phyloP scores from a whole-genome alignment of 2,329 filamentous ascomycete genomes.

The Rhinocladiella mackenziei region DNA sequence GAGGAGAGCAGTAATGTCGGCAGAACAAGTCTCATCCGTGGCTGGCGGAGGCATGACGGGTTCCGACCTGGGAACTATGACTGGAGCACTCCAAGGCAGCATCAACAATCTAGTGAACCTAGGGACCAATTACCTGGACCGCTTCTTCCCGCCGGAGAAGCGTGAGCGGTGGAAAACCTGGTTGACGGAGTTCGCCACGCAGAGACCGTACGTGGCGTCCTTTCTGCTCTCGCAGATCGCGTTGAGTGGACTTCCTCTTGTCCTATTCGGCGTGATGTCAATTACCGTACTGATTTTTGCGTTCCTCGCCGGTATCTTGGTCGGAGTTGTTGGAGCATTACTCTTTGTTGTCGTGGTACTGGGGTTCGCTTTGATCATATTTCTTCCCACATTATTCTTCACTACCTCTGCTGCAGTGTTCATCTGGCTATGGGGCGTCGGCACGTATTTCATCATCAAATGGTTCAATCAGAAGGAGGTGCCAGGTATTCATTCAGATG shows the following conservation, averaged over 20 bases:
- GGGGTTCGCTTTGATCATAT: slow-evolving; percentile 61
- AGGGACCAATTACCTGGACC: slow-evolving; percentile 39
- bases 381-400: slow-evolving; percentile 66
- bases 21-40: not conserved
- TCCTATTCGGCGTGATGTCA: slow-evolving; percentile 65
- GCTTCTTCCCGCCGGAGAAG: slow-evolving; percentile 57
- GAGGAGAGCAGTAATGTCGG: slow-evolving; percentile 3
- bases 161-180: slow-evolving; percentile 55
- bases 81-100: slow-evolving; percentile 21
- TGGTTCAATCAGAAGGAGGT: slow-evolving; percentile 26
- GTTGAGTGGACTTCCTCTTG: slow-evolving; percentile 63
- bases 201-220: slow-evolving; percentile 65
- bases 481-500: slow-evolving; percentile 15
- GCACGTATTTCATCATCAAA: slow-evolving; percentile 44
- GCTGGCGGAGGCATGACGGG: slow-evolving; percentile 1
- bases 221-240: slow-evolving; percentile 64
- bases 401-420: slow-evolving; percentile 60
- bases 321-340: slow-evolving; percentile 49
- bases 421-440: slow-evolving; percentile 65
- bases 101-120: slow-evolving; percentile 22
- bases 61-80: slow-evolving; percentile 11
- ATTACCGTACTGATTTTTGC: slow-evolving; percentile 61
- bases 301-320: slow-evolving; percentile 55
- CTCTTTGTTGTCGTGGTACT: slow-evolving; percentile 66
- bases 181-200: slow-evolving; percentile 54